Percentiles rank a stretch among this genome's conserved stretches.
Evolutionary conservation across 768 basidiomycete genomes (phyloP).

Genomic region (Leccinum broughii): DNA sequence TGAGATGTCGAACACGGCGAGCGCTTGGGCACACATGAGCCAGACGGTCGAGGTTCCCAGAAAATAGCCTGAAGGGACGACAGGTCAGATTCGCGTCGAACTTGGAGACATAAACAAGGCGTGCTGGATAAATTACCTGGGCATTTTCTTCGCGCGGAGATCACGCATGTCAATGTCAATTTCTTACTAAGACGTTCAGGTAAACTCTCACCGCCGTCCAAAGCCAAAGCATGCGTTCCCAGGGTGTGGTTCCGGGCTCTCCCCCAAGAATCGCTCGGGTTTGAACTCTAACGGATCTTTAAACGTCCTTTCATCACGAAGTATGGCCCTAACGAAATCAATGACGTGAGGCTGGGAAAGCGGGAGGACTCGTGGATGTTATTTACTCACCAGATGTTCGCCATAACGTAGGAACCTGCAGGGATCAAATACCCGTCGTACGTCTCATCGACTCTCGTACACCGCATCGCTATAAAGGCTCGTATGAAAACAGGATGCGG

Average conservation of each 20-base stretch:
- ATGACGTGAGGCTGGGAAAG: background rate
- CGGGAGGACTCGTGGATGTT: background rate
- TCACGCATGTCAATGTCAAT: background rate
- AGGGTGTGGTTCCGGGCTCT: constrained; percentile 17
- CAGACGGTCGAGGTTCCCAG: constrained; percentile 30
- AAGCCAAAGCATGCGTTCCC: constrained; percentile 20
- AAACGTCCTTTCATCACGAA: constrained; percentile 19
- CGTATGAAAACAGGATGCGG: background rate
- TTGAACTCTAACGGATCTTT: constrained; percentile 21
- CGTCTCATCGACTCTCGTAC: constrained; percentile 12
- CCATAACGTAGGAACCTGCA: constrained; percentile 15
- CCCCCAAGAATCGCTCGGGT: constrained; percentile 27
- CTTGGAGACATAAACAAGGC: background rate
- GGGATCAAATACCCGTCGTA: constrained; percentile 28
- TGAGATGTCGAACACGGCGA: constrained; percentile 45
- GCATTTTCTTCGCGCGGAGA: background rate
- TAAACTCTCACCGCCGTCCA: constrained; percentile 18
- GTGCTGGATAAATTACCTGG: background rate
- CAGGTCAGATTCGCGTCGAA: background rate
- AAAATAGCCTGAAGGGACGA: constrained; percentile 4
- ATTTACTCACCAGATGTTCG: constrained; percentile 18
- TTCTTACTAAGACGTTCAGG: background rate
- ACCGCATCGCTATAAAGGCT: constrained; percentile 8
- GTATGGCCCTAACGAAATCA: constrained; percentile 15
- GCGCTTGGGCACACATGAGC: constrained; percentile 32